phyloP scores from a whole-genome alignment of 257 asterid genomes.

The Verbascum thapsus region DNA sequence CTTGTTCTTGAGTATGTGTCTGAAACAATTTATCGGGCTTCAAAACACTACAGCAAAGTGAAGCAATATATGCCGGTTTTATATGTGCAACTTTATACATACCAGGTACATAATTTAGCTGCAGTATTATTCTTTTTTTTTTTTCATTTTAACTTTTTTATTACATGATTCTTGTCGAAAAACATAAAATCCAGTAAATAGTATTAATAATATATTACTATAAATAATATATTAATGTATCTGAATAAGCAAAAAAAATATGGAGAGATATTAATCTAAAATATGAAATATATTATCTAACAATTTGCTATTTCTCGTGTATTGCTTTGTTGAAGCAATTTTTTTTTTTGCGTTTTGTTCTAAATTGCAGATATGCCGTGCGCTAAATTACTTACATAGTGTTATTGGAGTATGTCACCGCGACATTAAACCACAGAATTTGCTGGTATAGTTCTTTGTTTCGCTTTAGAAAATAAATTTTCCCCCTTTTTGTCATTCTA shows the following conservation, averaged over 20 bases:
- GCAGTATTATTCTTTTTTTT: not conserved
- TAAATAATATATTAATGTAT: no score
- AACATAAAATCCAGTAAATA: no score
- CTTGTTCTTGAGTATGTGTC: conserved; percentile 57
- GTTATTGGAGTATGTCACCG: conserved; percentile 69
- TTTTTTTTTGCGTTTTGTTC: not conserved
- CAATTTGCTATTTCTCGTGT: not conserved
- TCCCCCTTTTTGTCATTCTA: not conserved
- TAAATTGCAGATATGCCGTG: conserved; percentile 58
- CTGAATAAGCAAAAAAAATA: no score
- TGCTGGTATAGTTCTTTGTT: conserved; percentile 50
- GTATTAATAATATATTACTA: no score
- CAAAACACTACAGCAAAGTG: conserved; percentile 47
- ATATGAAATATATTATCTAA: no score
- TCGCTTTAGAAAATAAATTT: not conserved
- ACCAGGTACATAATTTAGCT: conserved; percentile 40
- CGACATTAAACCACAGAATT: conserved; percentile 73
- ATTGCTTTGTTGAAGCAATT: not conserved
- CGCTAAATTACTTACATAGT: conserved; percentile 59
- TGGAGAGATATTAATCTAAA: no score
- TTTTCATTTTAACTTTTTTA: not conserved
- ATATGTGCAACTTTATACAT: conserved; percentile 52
- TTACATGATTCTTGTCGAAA: not conserved
- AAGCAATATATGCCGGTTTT: conserved; percentile 52
- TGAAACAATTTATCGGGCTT: conserved; percentile 53